Conservation (phyloP, 176 grass and related monocot species). For the Zoysia pacifica region DNA sequence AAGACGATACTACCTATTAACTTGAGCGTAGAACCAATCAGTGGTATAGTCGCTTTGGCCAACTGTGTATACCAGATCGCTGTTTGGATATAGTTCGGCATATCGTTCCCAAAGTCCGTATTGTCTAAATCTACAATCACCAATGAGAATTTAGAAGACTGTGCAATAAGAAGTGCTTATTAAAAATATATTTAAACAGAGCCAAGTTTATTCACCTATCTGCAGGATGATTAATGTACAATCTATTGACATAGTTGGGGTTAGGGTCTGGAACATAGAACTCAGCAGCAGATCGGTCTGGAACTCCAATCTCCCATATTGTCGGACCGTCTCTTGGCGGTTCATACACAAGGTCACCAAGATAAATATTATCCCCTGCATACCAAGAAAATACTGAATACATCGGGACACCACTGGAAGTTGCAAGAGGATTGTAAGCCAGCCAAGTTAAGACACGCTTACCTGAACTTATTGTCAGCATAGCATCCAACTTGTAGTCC, state of each 20-base stretch:
- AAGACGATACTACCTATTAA: constrained; percentile 74
- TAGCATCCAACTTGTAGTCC: constrained; percentile 68
- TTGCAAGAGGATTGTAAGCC: background rate
- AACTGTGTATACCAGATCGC: constrained; percentile 69
- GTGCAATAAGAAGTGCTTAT: background rate
- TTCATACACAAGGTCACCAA: constrained; percentile 67
- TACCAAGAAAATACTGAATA: background rate
- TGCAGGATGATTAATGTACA: constrained; percentile 71
- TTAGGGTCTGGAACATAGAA: constrained; percentile 87
- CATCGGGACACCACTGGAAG: constrained; percentile 18
- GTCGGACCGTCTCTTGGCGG: constrained; percentile 84
- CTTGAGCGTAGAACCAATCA: constrained; percentile 94
- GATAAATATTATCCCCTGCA: constrained; percentile 66
- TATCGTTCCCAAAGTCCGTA: constrained; percentile 98
- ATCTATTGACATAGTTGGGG: constrained; percentile 63
- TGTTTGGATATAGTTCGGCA: constrained; percentile 63
- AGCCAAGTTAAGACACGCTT: constrained; percentile 26
- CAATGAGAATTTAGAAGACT: background rate
- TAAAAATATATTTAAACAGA: constrained; percentile 12
- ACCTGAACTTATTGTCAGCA: constrained; percentile 66
- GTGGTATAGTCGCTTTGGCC: constrained; percentile 68
- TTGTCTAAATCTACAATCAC: constrained; percentile 65
- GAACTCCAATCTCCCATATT: constrained; percentile 81
- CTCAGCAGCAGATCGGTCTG: constrained; percentile 70
- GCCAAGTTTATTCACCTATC: constrained; percentile 55